phyloP scores from a whole-genome alignment of 2,329 filamentous ascomycete genomes.

The Fusarium miscanthi region DNA sequence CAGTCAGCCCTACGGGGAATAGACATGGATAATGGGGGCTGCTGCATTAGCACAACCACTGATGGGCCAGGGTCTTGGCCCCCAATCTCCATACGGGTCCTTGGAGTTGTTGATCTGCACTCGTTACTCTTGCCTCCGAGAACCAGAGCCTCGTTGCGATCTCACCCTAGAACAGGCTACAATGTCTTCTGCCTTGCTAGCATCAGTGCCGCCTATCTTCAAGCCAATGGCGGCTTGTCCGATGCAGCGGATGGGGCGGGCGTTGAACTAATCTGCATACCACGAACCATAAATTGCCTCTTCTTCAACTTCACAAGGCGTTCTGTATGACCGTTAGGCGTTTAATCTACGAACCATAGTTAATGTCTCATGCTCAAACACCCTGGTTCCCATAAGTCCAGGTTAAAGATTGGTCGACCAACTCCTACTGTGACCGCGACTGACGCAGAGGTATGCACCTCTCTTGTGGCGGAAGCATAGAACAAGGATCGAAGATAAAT shows the following conservation, averaged over 20 bases:
- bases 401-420: conserved; percentile 1
- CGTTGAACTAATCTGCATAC: conserved; percentile 7
- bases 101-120: conserved; percentile 37
- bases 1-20: conserved; percentile 43
- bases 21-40: conserved; percentile 26
- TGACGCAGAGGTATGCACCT: conserved; percentile 8
- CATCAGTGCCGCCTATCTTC: conserved; percentile 37
- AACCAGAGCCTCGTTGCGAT: conserved; percentile 34
- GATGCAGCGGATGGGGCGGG: conserved; percentile 5
- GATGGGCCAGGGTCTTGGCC: conserved; percentile 38
- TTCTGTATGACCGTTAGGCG: neutral
- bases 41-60: conserved; percentile 42
- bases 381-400: neutral
- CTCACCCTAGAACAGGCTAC: conserved; percentile 40
- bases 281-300: conserved; percentile 1
- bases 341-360: neutral
- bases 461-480: conserved; percentile 10
- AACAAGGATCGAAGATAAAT: conserved; percentile 2
- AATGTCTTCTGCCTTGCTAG: conserved; percentile 40
- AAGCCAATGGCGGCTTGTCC: conserved; percentile 34
- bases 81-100: conserved; percentile 35
- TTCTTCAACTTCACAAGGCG: conserved; percentile 18
- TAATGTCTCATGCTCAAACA: conserved; percentile 12
- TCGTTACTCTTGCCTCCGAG: conserved; percentile 29
- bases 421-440: conserved; percentile 7